A percentile compares a stretch with the other conserved stretches of the same genome.
These are phyloP conservation scores for Rubia peregrina DNA, from an alignment of 305 asterid species.

Conservation along the genomic window DNA sequence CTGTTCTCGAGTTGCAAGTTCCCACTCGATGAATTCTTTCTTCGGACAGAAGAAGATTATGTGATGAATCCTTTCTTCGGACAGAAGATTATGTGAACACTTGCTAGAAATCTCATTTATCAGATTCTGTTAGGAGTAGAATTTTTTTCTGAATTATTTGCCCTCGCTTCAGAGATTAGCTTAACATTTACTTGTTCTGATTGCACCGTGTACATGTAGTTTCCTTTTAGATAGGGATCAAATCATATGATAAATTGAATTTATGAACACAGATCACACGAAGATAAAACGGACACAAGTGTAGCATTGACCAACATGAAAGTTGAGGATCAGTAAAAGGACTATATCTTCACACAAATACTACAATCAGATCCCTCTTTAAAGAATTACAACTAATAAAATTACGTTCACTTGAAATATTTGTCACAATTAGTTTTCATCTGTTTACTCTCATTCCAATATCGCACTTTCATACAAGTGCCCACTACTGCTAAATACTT, in stretches of 20 bases:
- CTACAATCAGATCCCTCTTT: slow-evolving; percentile 6
- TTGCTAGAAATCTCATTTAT: too few relatives aligned
- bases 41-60: too few relatives aligned
- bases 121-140: too few relatives aligned
- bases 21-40: too few relatives aligned
- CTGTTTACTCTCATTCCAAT: slow-evolving; percentile 8
- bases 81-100: too few relatives aligned
- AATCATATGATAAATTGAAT: background rate
- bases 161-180: too few relatives aligned
- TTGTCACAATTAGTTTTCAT: slow-evolving; percentile 18
- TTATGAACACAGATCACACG: background rate
- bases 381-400: slow-evolving; percentile 24
- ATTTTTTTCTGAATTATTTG: too few relatives aligned
- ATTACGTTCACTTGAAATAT: slow-evolving; percentile 17
- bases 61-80: too few relatives aligned
- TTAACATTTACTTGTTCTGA: background rate
- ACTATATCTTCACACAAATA: slow-evolving; percentile 18
- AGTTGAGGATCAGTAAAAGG: slow-evolving; percentile 16
- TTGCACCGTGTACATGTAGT: background rate
- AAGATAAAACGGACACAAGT: background rate
- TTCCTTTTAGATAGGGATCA: background rate
- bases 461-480: slow-evolving; percentile 6
- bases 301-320: background rate
- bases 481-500: background rate
- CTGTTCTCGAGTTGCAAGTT: too few relatives aligned